phyloP scores from a whole-genome alignment of 495 filamentous ascomycete genomes.

The Hyaloscypha bicolor region DNA sequence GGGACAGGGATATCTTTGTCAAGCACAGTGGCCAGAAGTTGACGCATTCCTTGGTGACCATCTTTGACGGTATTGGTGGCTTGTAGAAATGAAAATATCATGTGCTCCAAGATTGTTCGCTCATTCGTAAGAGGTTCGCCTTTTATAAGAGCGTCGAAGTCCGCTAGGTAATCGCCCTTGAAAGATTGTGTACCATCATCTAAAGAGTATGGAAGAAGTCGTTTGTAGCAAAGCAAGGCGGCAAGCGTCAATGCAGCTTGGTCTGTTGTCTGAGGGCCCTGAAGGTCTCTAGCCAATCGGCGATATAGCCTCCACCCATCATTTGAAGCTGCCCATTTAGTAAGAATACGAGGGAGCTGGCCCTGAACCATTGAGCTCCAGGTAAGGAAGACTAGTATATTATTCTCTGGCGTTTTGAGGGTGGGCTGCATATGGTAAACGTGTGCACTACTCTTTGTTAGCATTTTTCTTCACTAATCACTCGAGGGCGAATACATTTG shows the following conservation, averaged over 20 bases:
- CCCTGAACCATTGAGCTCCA: slow-evolving; percentile 4
- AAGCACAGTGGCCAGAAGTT: slow-evolving; percentile 10
- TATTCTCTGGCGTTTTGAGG: slow-evolving; percentile 8
- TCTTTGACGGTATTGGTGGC: slow-evolving; percentile 5
- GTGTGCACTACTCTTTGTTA: background rate
- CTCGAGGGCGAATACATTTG: background rate
- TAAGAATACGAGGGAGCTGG: background rate
- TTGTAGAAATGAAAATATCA: slow-evolving; percentile 9
- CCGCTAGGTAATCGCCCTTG: slow-evolving; percentile 11
- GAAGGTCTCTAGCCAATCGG: background rate
- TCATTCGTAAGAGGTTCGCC: slow-evolving; percentile 8
- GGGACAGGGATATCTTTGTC: slow-evolving; percentile 1
- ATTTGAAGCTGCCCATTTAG: slow-evolving; percentile 12
- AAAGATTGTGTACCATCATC: slow-evolving; percentile 3
- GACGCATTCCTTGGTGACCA: slow-evolving; percentile 5
- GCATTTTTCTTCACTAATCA: slow-evolving; percentile 1
- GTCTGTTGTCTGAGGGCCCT: slow-evolving; percentile 7
- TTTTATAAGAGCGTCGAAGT: slow-evolving; percentile 21
- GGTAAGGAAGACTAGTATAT: slow-evolving; percentile 9
- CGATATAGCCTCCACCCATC: slow-evolving; percentile 12
- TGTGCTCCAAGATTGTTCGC: slow-evolving; percentile 8
- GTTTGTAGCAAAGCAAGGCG: slow-evolving; percentile 12
- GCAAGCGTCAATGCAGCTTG: slow-evolving; percentile 12
- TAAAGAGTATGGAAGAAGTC: slow-evolving; percentile 8
- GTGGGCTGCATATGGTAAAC: background rate